A percentile compares a stretch with the other conserved stretches of the same genome.
Conservation (phyloP, 495 filamentous ascomycete genomes). For the Xylaria flabelliformis region DNA sequence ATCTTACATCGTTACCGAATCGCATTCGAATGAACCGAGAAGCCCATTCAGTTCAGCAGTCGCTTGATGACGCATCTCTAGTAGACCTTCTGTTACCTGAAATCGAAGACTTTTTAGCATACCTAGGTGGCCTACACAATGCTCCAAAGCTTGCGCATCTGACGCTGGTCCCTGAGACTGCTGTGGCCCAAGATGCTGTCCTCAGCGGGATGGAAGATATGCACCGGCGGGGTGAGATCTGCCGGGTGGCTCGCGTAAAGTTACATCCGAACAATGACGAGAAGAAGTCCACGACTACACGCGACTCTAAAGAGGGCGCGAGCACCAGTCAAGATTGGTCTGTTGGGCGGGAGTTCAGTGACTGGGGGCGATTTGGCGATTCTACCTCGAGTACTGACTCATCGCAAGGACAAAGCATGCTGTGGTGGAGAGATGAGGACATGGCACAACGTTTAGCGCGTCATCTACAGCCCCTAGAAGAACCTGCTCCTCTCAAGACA, state of each 20-base stretch:
- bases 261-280: constrained; percentile 36
- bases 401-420: constrained; percentile 22
- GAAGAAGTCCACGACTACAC: constrained; percentile 25
- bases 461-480: constrained; percentile 48
- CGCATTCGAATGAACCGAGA: constrained; percentile 45
- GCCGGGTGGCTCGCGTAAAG: constrained; percentile 41
- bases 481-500: constrained; percentile 30
- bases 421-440: constrained; percentile 55
- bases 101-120: constrained; percentile 47
- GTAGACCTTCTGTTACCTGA: constrained; percentile 44
- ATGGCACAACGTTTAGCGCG: constrained; percentile 53
- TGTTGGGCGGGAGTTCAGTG: constrained; percentile 40
- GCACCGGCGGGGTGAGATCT: constrained; percentile 45
- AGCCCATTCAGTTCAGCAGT: constrained; percentile 40
- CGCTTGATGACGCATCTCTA: constrained; percentile 39
- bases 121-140: constrained; percentile 33
- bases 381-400: not conserved
- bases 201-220: constrained; percentile 47
- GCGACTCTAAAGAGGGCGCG: not conserved
- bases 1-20: constrained; percentile 47
- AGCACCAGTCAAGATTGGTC: constrained; percentile 33
- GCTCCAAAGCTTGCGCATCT: constrained; percentile 42
- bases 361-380: constrained; percentile 50
- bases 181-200: constrained; percentile 39
- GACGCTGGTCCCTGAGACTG: constrained; percentile 47